phyloP scores from a whole-genome alignment of 345 rosid genomes.

The Isatis tinctoria region DNA sequence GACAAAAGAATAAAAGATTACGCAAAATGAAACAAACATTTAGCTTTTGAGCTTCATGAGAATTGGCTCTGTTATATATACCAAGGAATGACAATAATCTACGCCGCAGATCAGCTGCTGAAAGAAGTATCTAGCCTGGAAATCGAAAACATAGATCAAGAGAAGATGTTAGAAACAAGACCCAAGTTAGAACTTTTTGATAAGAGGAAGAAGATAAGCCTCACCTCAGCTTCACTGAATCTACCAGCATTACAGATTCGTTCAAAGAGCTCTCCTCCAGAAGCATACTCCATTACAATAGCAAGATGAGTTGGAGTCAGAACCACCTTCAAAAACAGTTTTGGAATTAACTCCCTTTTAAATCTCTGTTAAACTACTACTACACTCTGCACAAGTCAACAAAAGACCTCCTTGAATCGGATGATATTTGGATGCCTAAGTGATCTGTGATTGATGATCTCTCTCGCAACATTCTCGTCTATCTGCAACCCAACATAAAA shows the following conservation, averaged over 20 bases:
- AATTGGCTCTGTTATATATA: conserved; percentile 21
- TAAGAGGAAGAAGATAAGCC: neutral
- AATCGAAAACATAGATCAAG: neutral
- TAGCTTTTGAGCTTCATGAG: neutral
- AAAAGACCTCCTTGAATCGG: conserved; percentile 73
- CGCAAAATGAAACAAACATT: neutral
- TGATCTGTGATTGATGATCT: conserved; percentile 93
- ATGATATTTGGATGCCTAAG: conserved; percentile 89
- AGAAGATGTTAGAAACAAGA: conserved; percentile 1
- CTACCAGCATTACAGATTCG: conserved; percentile 83
- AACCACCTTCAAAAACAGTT: conserved; percentile 48
- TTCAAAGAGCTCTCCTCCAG: conserved; percentile 91
- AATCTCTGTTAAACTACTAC: neutral
- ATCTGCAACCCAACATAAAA: conserved; percentile 37
- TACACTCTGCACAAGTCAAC: neutral
- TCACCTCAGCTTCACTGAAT: conserved; percentile 94
- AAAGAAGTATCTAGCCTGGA: conserved; percentile 88
- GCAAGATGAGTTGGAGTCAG: conserved; percentile 85
- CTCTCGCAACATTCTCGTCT: conserved; percentile 93
- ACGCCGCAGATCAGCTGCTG: conserved; percentile 92
- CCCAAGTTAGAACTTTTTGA: neutral
- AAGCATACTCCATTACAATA: conserved; percentile 91
- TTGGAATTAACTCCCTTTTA: neutral
- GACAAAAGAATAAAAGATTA: neutral
- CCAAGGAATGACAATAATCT: conserved; percentile 73